Percentiles rank a stretch among this genome's conserved stretches.
Conservation (phyloP, 805 yeast genomes). For the Lipomyces chichibuensis region DNA sequence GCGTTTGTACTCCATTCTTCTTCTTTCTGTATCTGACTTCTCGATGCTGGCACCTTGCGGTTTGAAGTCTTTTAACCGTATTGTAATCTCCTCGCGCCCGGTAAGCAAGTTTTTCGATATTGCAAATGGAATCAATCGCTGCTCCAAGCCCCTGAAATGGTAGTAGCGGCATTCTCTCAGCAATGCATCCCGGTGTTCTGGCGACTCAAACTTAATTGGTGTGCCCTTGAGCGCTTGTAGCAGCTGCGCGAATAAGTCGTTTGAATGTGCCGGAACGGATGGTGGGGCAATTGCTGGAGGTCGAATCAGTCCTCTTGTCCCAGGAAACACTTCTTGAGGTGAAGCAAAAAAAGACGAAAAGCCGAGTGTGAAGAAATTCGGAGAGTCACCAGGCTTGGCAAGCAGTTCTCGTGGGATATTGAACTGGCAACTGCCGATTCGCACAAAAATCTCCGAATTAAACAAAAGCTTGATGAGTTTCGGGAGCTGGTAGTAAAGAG, state of each 20-base stretch:
- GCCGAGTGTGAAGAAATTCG: constrained; percentile 74
- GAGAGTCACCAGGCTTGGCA: constrained; percentile 64
- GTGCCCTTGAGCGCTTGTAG: constrained; percentile 62
- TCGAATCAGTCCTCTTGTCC: constrained; percentile 54
- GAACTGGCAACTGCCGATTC: constrained; percentile 63
- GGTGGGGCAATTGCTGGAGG: constrained; percentile 79
- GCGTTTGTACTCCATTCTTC: constrained; percentile 25
- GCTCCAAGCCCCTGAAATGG: constrained; percentile 74
- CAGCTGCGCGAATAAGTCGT: constrained; percentile 58
- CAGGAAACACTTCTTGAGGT: constrained; percentile 48
- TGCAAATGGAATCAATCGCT: constrained; percentile 59
- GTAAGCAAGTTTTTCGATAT: constrained; percentile 58
- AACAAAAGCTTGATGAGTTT: constrained; percentile 55
- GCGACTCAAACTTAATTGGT: constrained; percentile 51
- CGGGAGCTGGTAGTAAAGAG: constrained; percentile 68
- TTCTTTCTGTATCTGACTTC: neutral
- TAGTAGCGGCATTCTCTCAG: constrained; percentile 76
- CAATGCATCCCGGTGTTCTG: constrained; percentile 59
- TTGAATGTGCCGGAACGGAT: constrained; percentile 55
- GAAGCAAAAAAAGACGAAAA: constrained; percentile 57
- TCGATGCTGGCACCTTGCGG: constrained; percentile 22
- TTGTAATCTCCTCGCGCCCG: constrained; percentile 57
- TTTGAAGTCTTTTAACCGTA: constrained; percentile 54
- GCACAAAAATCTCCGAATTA: constrained; percentile 59
- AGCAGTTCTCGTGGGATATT: constrained; percentile 61